Percentiles rank a stretch among this genome's conserved stretches.
These are phyloP conservation scores for Termitomyces sp. DNA, from an alignment of 1,284 basidiomycete species.

Conservation along the genomic window DNA sequence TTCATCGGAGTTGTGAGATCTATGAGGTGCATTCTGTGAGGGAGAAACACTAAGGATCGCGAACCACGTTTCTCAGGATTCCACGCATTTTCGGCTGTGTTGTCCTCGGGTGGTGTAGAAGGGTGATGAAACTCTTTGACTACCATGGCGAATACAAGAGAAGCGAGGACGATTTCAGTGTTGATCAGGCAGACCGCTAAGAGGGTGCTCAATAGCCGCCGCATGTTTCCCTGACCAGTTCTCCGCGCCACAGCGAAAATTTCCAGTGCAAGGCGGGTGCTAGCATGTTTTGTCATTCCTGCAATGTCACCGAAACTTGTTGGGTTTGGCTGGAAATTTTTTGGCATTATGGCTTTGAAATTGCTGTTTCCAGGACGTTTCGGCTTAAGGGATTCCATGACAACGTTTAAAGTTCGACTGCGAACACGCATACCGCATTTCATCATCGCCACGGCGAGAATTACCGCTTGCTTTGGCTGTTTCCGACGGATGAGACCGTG, in stretches of 20 bases:
- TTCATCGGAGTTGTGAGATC: conserved; percentile 2
- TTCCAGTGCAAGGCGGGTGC: conserved; percentile 46
- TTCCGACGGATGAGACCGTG: conserved; percentile 57
- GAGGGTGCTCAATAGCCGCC: conserved; percentile 54
- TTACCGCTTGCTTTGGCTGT: conserved; percentile 41
- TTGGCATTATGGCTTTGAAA: conserved; percentile 12
- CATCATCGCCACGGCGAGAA: conserved; percentile 49
- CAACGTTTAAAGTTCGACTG: conserved; percentile 40
- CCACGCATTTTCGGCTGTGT: not conserved
- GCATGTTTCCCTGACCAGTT: conserved; percentile 48
- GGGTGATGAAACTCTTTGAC: conserved; percentile 57
- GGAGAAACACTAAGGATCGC: conserved; percentile 6
- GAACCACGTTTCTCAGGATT: conserved; percentile 4
- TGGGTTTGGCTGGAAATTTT: conserved; percentile 20
- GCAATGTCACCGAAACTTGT: conserved; percentile 25
- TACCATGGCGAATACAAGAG: conserved; percentile 60
- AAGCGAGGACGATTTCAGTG: conserved; percentile 69
- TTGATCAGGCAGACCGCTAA: conserved; percentile 65
- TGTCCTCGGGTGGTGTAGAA: conserved; percentile 6
- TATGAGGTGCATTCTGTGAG: not conserved
- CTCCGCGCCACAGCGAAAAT: conserved; percentile 52
- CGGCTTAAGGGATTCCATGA: conserved; percentile 34
- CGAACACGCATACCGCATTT: conserved; percentile 44
- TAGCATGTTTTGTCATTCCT: conserved; percentile 25
- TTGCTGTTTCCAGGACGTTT: not conserved